A percentile compares a stretch with the other conserved stretches of the same genome.
These are phyloP conservation scores for Lepidopterella palustris DNA, from an alignment of 495 filamentous ascomycete species.

Conservation along the genomic window DNA sequence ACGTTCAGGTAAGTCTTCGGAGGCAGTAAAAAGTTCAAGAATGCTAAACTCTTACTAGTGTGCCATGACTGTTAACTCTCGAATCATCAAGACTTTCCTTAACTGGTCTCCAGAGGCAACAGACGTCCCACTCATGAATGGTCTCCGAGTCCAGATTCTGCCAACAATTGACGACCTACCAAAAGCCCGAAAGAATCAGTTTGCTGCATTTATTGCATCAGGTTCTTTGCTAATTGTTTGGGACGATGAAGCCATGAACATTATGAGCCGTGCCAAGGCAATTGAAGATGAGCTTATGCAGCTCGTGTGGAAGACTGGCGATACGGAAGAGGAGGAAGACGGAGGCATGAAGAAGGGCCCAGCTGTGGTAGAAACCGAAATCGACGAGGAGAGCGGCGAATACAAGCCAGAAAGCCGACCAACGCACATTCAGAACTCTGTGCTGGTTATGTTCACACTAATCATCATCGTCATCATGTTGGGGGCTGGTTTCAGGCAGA, in stretches of 20 bases:
- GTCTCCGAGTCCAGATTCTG: constrained; percentile 65
- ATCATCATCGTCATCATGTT: constrained; percentile 55
- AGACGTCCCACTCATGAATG: constrained; percentile 69
- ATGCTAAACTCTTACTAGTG: constrained; percentile 39
- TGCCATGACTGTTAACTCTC: constrained; percentile 74
- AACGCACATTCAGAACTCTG: constrained; percentile 60
- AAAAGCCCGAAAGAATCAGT: constrained; percentile 64
- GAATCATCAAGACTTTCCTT: constrained; percentile 68
- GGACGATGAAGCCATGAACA: constrained; percentile 67
- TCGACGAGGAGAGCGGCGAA: constrained; percentile 67
- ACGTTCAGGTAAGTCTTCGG: constrained; percentile 52
- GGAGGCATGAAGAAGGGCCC: constrained; percentile 44
- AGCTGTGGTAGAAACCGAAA: constrained; percentile 43
- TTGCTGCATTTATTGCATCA: constrained; percentile 66
- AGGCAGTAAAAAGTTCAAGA: neutral
- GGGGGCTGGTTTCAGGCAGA: constrained; percentile 58
- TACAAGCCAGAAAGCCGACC: constrained; percentile 56
- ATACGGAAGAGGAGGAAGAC: constrained; percentile 37
- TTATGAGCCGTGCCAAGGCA: constrained; percentile 56
- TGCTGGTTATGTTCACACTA: constrained; percentile 58
- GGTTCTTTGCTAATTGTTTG: constrained; percentile 64
- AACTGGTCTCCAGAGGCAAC: constrained; percentile 62
- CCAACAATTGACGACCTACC: constrained; percentile 62
- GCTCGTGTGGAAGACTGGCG: constrained; percentile 58
- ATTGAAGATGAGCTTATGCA: constrained; percentile 72